Conservation (phyloP, 2,329 filamentous ascomycete genomes). For the Epichloe uncinata region DNA sequence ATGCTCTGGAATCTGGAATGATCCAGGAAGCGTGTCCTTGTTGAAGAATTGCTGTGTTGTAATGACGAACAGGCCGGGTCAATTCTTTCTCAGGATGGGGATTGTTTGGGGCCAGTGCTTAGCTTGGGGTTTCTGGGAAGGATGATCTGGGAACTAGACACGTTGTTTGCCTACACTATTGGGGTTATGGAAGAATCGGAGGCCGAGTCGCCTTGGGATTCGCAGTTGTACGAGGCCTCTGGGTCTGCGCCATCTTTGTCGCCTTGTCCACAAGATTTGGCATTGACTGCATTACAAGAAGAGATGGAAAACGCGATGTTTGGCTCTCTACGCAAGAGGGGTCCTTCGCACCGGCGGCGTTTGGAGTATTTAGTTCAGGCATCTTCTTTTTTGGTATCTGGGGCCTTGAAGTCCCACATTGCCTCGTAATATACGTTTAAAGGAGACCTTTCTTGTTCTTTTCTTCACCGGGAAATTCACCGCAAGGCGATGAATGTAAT, state of each 20-base stretch:
- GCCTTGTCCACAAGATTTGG: not conserved
- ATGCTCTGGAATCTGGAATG: slow-evolving; percentile 1
- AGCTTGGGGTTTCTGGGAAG: not conserved
- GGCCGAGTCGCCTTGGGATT: not conserved
- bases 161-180: not conserved
- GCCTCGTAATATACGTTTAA: not conserved
- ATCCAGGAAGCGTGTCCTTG: not conserved
- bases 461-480: not conserved
- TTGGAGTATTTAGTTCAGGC: slow-evolving; percentile 7
- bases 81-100: not conserved
- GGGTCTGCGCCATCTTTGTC: not conserved
- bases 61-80: not conserved
- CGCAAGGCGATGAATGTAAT: not conserved
- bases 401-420: not conserved
- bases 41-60: not conserved
- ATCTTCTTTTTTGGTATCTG: not conserved
- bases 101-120: not conserved
- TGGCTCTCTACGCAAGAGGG: not conserved
- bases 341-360: slow-evolving; percentile 2
- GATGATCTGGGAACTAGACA: not conserved
- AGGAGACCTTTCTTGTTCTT: not conserved
- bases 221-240: slow-evolving; percentile 1
- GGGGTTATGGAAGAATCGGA: not conserved
- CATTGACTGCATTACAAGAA: slow-evolving; percentile 2
- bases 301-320: slow-evolving; percentile 1